A percentile compares a stretch with the other conserved stretches of the same genome.
These are phyloP conservation scores for Suhomyces bribrorum DNA, from an alignment of 1,139 yeast species.

Conservation along the genomic window DNA sequence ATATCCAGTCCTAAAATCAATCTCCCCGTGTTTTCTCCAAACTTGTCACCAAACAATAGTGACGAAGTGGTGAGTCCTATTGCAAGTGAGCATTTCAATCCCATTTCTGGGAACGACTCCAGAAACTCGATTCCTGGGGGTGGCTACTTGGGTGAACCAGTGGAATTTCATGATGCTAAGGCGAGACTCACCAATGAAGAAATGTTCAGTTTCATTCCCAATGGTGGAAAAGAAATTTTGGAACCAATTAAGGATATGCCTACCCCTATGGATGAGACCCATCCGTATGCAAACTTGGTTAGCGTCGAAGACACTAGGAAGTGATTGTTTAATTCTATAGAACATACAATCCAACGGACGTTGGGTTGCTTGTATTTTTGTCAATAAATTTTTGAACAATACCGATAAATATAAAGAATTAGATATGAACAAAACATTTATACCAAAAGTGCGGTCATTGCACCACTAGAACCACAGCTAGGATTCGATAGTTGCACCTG, in stretches of 20 bases:
- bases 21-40: conserved; percentile 8
- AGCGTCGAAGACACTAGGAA: conserved; percentile 7
- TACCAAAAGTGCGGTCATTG: too few relatives aligned
- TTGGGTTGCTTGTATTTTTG: too few relatives aligned
- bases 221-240: conserved; percentile 12
- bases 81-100: conserved; percentile 10
- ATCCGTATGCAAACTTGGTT: conserved; percentile 19
- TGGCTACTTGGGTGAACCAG: conserved; percentile 15
- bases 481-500: too few relatives aligned
- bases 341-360: too few relatives aligned
- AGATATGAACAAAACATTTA: too few relatives aligned
- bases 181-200: conserved; percentile 6
- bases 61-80: conserved; percentile 16
- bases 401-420: too few relatives aligned
- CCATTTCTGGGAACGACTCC: conserved; percentile 4
- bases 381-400: too few relatives aligned
- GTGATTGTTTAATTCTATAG: conserved; percentile 1
- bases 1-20: conserved; percentile 21
- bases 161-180: conserved; percentile 9
- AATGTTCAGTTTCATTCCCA: conserved; percentile 7
- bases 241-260: conserved; percentile 27
- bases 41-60: conserved; percentile 16
- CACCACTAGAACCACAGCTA: too few relatives aligned
- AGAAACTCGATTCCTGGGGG: conserved; percentile 6
- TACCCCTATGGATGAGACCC: conserved; percentile 25